Conservation (phyloP, 192 early-diverging fungal species). For the Linnemannia zychae region DNA sequence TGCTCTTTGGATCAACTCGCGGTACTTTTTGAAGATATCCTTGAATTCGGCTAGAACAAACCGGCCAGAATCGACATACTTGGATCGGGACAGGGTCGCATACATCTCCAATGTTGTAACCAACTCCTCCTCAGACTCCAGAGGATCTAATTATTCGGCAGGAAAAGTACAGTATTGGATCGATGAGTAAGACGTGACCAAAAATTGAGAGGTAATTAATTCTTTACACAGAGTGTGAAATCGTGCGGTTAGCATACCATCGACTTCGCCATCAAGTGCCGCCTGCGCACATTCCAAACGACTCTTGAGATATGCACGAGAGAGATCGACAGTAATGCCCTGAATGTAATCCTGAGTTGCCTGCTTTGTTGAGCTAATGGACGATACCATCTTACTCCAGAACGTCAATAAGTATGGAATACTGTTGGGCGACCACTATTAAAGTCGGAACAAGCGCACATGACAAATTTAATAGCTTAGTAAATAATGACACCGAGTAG, state of each 20-base stretch:
- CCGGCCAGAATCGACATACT: slow-evolving; percentile 72
- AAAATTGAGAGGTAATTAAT: neutral
- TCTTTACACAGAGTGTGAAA: slow-evolving; percentile 11
- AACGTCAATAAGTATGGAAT: slow-evolving; percentile 84
- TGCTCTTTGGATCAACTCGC: slow-evolving; percentile 31
- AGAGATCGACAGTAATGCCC: slow-evolving; percentile 55
- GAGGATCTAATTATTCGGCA: slow-evolving; percentile 59
- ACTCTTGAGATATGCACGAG: slow-evolving; percentile 64
- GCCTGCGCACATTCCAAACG: slow-evolving; percentile 64
- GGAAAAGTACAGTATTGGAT: slow-evolving; percentile 3
- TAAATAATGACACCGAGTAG: too few relatives aligned
- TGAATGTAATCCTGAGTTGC: slow-evolving; percentile 31
- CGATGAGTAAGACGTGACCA: neutral
- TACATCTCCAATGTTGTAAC: slow-evolving; percentile 77
- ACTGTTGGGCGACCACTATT: slow-evolving; percentile 81
- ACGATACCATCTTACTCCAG: slow-evolving; percentile 86
- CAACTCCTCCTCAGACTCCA: slow-evolving; percentile 78
- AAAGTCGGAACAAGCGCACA: neutral
- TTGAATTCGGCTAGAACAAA: slow-evolving; percentile 42
- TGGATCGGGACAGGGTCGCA: slow-evolving; percentile 74
- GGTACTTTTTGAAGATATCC: slow-evolving; percentile 35
- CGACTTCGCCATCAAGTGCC: slow-evolving; percentile 64
- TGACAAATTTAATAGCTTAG: neutral
- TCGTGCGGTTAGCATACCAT: slow-evolving; percentile 58
- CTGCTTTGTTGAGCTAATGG: slow-evolving; percentile 48